Conservation (phyloP, 768 basidiomycete genomes). For the Cantharellus anzutake region DNA sequence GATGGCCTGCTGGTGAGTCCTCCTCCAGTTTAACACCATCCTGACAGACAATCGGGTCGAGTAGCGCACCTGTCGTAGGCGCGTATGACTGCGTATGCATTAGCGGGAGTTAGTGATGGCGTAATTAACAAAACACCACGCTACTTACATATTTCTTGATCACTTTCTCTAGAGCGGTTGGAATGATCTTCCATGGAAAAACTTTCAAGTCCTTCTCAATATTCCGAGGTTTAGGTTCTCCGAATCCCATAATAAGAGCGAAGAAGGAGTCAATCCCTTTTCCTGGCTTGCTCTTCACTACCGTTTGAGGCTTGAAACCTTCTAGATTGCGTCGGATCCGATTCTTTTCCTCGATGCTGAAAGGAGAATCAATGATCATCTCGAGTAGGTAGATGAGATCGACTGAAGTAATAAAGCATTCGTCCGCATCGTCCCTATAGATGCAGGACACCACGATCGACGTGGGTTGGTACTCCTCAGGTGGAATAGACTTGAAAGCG, state of each 20-base stretch:
- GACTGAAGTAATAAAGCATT: slow-evolving; percentile 83
- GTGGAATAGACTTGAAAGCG: slow-evolving; percentile 20
- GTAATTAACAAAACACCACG: no score
- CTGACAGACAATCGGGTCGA: no score
- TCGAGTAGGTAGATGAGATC: slow-evolving; percentile 91
- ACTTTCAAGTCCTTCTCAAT: slow-evolving; percentile 86
- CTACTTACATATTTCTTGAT: slow-evolving; percentile 16
- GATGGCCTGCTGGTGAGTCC: no score
- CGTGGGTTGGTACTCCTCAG: slow-evolving; percentile 18
- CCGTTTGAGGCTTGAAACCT: slow-evolving; percentile 75
- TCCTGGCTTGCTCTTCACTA: slow-evolving; percentile 67
- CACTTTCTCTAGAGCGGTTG: slow-evolving; percentile 23
- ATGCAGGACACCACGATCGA: slow-evolving; percentile 28
- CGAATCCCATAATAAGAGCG: slow-evolving; percentile 91
- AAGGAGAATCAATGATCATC: slow-evolving; percentile 48
- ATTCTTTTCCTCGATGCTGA: slow-evolving; percentile 93
- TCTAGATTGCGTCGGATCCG: slow-evolving; percentile 88
- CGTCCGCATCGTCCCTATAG: slow-evolving; percentile 54
- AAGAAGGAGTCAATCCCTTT: slow-evolving; percentile 57
- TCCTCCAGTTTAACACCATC: no score
- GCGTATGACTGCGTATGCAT: no score
- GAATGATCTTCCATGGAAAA: slow-evolving; percentile 26
- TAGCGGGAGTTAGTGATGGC: no score
- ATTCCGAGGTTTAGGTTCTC: slow-evolving; percentile 81
- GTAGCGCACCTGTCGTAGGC: no score